Percentiles rank a stretch among this genome's conserved stretches.
Conservation (phyloP, 2,329 filamentous ascomycete species). For the Aspergillus spinulosporus region DNA sequence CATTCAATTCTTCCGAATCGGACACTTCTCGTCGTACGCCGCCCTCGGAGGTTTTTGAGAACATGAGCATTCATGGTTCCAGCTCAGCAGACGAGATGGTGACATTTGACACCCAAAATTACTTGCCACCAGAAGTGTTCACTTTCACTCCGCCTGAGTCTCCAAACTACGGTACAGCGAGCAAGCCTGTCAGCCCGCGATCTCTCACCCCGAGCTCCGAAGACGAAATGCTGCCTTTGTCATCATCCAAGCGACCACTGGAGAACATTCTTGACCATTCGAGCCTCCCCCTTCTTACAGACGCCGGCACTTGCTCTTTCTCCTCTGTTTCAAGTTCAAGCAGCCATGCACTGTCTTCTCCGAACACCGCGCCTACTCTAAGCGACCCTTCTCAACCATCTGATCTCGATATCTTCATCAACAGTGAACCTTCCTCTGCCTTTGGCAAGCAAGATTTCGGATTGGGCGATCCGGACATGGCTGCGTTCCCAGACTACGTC, state of each 20-base stretch:
- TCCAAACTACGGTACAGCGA: constrained; percentile 43
- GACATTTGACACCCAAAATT: constrained; percentile 33
- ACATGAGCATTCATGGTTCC: constrained; percentile 40
- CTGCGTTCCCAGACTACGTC: constrained; percentile 39
- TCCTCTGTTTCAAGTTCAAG: constrained; percentile 32
- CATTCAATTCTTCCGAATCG: constrained; percentile 38
- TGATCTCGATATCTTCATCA: constrained; percentile 45
- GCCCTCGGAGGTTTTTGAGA: constrained; percentile 43
- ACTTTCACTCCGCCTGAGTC: constrained; percentile 51
- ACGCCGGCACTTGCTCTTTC: constrained; percentile 33
- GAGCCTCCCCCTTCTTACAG: constrained; percentile 29
- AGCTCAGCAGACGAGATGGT: constrained; percentile 35
- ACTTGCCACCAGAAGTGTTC: constrained; percentile 43
- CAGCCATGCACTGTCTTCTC: constrained; percentile 37
- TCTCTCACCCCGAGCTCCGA: constrained; percentile 42
- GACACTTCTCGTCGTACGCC: constrained; percentile 46
- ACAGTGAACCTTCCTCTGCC: constrained; percentile 32
- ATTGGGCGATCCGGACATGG: constrained; percentile 32
- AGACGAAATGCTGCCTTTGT: constrained; percentile 39
- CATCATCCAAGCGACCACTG: constrained; percentile 33
- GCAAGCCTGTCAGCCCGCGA: constrained; percentile 36
- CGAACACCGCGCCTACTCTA: constrained; percentile 38
- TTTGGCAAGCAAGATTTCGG: constrained; percentile 34
- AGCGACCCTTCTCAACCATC: constrained; percentile 36
- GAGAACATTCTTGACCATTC: constrained; percentile 35